Percentiles rank a stretch among this genome's conserved stretches.
Conservation (phyloP, 306 rosid species). For the Senna siamea region DNA sequence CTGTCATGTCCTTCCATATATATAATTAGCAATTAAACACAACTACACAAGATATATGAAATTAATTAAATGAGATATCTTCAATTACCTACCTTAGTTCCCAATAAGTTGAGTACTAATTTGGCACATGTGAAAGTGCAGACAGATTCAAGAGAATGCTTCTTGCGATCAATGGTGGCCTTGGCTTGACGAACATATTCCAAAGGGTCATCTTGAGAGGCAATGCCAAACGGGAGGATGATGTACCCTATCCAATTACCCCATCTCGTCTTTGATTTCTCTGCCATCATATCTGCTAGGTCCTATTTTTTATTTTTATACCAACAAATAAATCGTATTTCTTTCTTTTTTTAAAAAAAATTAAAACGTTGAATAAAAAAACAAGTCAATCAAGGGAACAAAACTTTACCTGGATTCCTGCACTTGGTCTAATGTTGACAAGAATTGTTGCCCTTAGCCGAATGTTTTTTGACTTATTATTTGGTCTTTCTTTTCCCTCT, state of each 20-base stretch:
- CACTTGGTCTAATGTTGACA: constrained; percentile 60
- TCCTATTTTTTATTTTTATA: too few relatives aligned
- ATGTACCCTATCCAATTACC: constrained; percentile 64
- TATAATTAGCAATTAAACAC: too few relatives aligned
- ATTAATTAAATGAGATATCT: too few relatives aligned
- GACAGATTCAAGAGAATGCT: constrained; percentile 62
- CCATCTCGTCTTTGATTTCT: constrained; percentile 67
- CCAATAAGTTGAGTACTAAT: constrained; percentile 43
- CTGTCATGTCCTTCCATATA: too few relatives aligned
- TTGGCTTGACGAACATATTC: constrained; percentile 61
- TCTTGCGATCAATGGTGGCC: constrained; percentile 57
- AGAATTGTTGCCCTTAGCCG: constrained; percentile 58
- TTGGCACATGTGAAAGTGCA: constrained; percentile 39
- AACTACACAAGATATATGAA: too few relatives aligned
- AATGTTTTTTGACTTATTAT: constrained; percentile 34
- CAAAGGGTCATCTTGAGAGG: constrained; percentile 57
- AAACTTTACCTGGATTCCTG: constrained; percentile 66
- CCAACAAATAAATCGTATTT: too few relatives aligned
- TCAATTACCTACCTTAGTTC: constrained; percentile 56
- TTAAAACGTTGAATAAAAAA: too few relatives aligned
- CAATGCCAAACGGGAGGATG: constrained; percentile 53
- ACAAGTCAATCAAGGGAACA: too few relatives aligned
- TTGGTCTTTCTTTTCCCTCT: neutral
- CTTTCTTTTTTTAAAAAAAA: too few relatives aligned
- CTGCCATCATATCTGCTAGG: constrained; percentile 66